Conservation (phyloP, 345 rosid genomes). For the Aurinia saxatilis region DNA sequence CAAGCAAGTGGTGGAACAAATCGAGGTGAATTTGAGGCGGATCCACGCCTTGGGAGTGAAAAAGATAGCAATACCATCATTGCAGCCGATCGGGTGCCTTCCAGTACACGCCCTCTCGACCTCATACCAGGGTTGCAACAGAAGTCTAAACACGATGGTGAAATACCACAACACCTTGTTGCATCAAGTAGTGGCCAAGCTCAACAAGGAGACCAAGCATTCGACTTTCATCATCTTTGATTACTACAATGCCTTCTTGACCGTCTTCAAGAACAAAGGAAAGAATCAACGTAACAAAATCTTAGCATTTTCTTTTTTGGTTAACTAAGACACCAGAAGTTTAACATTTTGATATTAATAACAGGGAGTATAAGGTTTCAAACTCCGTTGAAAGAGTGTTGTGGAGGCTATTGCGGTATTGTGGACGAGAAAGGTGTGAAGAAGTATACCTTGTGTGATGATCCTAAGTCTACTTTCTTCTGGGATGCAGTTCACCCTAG, state of each 20-base stretch:
- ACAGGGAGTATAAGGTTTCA: constrained; percentile 28
- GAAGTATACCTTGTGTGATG: constrained; percentile 30
- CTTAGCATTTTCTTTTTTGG: no score
- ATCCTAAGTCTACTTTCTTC: constrained; percentile 38
- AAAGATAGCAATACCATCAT: constrained; percentile 37
- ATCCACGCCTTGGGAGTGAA: constrained; percentile 50
- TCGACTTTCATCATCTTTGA: constrained; percentile 34
- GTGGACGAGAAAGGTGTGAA: constrained; percentile 25
- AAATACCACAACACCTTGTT: constrained; percentile 40
- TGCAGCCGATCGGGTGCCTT: constrained; percentile 77
- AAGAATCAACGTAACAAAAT: background rate
- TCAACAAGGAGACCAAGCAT: constrained; percentile 27
- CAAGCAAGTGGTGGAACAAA: constrained; percentile 51
- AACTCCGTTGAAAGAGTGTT: constrained; percentile 46
- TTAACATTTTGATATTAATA: no score
- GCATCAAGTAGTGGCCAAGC: constrained; percentile 32
- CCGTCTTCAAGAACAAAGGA: constrained; percentile 31
- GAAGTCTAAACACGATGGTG: constrained; percentile 25
- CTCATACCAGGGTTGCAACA: constrained; percentile 43
- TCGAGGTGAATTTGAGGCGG: constrained; percentile 36
- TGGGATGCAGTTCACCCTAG: constrained; percentile 50
- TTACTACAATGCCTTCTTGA: constrained; percentile 43
- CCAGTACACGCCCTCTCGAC: constrained; percentile 18
- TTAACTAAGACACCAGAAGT: no score
- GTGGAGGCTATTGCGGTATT: constrained; percentile 38